A percentile compares a stretch with the other conserved stretches of the same genome.
These are phyloP conservation scores for Aspergillus bridgeri DNA, from an alignment of 495 filamentous ascomycete genomes.

Conservation along the genomic window DNA sequence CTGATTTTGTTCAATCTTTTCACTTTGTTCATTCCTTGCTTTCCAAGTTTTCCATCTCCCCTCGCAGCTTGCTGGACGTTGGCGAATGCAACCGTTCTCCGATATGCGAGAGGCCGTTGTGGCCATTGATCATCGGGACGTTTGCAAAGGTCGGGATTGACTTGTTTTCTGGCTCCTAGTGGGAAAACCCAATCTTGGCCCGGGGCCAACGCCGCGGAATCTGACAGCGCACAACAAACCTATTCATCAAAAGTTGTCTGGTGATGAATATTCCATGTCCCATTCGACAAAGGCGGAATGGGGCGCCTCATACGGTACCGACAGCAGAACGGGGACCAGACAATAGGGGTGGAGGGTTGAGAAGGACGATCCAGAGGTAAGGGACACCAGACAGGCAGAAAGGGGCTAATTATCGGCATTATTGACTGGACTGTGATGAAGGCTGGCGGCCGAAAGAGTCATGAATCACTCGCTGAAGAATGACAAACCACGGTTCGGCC, in stretches of 20 bases:
- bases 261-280: neutral
- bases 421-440: too few relatives aligned
- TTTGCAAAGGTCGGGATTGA: neutral
- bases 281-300: neutral
- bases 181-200: neutral
- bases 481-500: neutral
- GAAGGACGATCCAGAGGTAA: neutral
- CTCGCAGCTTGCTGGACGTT: neutral
- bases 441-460: neutral
- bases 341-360: neutral
- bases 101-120: neutral
- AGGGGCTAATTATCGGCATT: neutral
- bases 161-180: neutral
- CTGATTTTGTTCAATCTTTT: neutral
- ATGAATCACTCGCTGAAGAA: neutral
- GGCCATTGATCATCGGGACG: neutral
- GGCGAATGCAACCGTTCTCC: neutral
- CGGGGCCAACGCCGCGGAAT: neutral
- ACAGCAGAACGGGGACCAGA: neutral
- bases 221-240: neutral
- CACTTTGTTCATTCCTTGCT: neutral
- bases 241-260: neutral
- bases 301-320: neutral
- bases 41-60: neutral
- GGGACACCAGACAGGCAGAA: neutral